Evolutionary conservation across 2,329 filamentous ascomycete genomes (phyloP).

Genomic region (Colletotrichum chrysophilum): DNA sequence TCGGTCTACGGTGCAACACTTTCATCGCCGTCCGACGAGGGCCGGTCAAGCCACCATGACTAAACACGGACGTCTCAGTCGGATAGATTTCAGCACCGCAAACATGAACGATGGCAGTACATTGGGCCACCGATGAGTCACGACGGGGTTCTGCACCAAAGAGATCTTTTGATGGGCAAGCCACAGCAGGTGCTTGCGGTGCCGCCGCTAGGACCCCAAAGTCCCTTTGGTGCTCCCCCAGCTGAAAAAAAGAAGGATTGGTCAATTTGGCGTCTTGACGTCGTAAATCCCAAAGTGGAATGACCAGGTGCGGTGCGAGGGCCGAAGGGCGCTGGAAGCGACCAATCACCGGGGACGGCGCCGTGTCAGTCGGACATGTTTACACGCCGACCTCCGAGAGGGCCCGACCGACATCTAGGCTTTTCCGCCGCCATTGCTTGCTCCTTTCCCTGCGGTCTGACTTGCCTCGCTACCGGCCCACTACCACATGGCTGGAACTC

Average conservation of each 20-base stretch:
- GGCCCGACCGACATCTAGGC: neutral
- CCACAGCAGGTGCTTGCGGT: neutral
- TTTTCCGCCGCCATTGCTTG: neutral
- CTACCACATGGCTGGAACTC: neutral
- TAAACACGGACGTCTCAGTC: neutral
- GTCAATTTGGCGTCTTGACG: neutral
- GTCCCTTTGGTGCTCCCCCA: neutral
- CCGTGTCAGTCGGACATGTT: conserved; percentile 9
- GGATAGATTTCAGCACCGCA: neutral
- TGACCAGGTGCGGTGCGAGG: neutral
- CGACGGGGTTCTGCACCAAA: neutral
- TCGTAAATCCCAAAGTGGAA: conserved; percentile 7
- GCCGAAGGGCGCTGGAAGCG: neutral
- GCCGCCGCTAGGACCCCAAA: neutral
- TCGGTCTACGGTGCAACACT: neutral
- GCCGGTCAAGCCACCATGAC: neutral
- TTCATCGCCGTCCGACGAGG: neutral
- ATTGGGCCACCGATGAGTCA: neutral
- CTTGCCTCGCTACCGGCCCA: neutral
- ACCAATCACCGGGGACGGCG: neutral
- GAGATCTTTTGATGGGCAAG: neutral
- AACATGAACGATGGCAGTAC: neutral
- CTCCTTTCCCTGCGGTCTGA: neutral
- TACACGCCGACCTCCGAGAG: conserved; percentile 8
- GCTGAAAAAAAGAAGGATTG: neutral